Percentiles rank a stretch among this genome's conserved stretches.
Evolutionary conservation across 495 filamentous ascomycete species (phyloP).

Genomic region (Trichoderma orchidacearum): DNA sequence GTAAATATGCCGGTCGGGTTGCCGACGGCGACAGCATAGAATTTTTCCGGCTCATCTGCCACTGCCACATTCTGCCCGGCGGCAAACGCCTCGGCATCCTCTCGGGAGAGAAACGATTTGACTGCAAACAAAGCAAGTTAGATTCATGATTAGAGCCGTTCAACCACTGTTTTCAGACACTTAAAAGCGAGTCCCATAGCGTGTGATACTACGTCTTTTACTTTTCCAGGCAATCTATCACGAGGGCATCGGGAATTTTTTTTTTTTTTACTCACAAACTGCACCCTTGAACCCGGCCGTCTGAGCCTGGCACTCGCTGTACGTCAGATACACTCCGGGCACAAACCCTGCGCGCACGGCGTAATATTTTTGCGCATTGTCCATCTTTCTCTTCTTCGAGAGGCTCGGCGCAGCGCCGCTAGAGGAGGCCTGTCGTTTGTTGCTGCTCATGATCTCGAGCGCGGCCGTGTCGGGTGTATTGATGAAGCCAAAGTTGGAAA

Average conservation of each 20-base stretch:
- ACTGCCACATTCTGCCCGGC: conserved; percentile 40
- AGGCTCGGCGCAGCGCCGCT: conserved; percentile 4
- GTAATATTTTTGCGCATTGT: conserved; percentile 60
- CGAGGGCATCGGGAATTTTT: neutral
- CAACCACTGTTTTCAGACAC: too few relatives aligned
- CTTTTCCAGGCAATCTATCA: neutral
- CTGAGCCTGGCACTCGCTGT: conserved; percentile 68
- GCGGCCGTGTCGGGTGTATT: neutral
- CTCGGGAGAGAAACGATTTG: conserved; percentile 66
- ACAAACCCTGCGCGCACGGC: conserved; percentile 64
- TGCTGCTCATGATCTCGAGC: neutral
- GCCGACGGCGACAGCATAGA: conserved; percentile 78
- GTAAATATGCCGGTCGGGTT: conserved; percentile 78
- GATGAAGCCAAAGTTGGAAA: neutral
- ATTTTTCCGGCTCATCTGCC: conserved; percentile 31
- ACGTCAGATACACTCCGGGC: conserved; percentile 80
- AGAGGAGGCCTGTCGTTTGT: neutral
- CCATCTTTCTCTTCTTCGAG: conserved; percentile 27
- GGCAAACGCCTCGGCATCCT: conserved; percentile 68
- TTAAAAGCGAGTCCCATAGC: too few relatives aligned
- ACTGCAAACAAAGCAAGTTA: too few relatives aligned
- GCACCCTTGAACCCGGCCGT: conserved; percentile 78
- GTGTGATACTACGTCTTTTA: too few relatives aligned
- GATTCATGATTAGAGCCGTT: too few relatives aligned
- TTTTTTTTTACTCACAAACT: conserved; percentile 43